Conservation (phyloP, 768 basidiomycete species). For the Rhizopogon roseolus region DNA sequence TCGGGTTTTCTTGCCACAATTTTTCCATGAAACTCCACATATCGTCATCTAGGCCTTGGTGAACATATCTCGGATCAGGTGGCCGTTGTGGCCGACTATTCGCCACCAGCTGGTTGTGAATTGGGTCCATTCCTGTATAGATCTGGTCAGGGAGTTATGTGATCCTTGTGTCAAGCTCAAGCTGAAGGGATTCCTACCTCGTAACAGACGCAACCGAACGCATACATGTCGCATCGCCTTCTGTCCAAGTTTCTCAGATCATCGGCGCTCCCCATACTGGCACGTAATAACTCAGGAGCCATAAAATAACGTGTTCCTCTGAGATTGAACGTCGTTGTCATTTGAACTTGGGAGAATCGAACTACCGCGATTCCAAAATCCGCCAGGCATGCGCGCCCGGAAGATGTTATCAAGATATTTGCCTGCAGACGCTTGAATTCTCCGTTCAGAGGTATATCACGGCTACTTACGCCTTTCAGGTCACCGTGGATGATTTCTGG, state of each 20-base stretch:
- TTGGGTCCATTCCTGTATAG: not conserved
- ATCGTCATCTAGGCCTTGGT: not conserved
- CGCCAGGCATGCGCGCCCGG: conserved; percentile 40
- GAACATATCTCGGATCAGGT: no score
- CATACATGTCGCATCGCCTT: conserved; percentile 35
- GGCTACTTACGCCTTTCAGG: conserved; percentile 23
- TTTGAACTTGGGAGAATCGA: conserved; percentile 11
- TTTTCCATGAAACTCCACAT: conserved; percentile 2
- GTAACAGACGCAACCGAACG: conserved; percentile 37
- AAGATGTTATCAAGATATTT: conserved; percentile 41
- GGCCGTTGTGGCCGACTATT: not conserved
- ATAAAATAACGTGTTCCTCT: conserved; percentile 16
- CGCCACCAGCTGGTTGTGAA: not conserved
- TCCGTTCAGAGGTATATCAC: not conserved
- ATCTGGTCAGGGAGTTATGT: not conserved
- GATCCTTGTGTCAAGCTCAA: not conserved
- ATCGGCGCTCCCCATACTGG: not conserved
- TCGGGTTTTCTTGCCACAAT: not conserved
- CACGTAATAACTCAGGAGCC: conserved; percentile 19
- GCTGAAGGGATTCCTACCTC: conserved; percentile 18
- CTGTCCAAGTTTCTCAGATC: conserved; percentile 15
- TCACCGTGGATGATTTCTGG: conserved; percentile 31
- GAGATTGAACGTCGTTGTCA: conserved; percentile 5
- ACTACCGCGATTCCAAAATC: conserved; percentile 40
- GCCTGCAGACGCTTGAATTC: conserved; percentile 22